A percentile compares a stretch with the other conserved stretches of the same genome.
Conservation (phyloP, 176 grass and related monocot species). For the Eragrostis curvula region DNA sequence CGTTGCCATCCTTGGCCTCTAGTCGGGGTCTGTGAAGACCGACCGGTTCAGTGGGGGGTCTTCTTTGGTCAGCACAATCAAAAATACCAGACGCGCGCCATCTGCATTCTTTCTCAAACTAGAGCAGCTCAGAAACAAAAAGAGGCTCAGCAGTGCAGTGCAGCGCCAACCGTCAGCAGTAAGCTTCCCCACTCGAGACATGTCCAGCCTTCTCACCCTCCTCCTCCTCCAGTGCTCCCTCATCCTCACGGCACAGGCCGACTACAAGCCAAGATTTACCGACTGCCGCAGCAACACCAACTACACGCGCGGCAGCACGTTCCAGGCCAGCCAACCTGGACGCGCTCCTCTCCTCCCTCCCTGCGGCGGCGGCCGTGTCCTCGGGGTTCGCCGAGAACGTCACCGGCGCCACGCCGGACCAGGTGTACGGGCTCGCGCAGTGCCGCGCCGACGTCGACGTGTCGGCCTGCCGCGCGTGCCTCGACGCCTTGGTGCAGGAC, state of each 20-base stretch:
- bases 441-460: constrained; percentile 49
- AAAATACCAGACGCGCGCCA: too few species aligned
- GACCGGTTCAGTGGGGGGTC: too few species aligned
- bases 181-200: background rate
- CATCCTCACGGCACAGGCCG: background rate
- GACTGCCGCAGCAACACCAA: constrained; percentile 36
- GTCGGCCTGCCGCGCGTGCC: constrained; percentile 38
- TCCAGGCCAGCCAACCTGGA: constrained; percentile 62
- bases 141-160: too few species aligned
- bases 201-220: background rate
- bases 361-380: background rate
- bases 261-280: too few species aligned
- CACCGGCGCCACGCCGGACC: constrained; percentile 27
- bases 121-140: too few species aligned
- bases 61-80: too few species aligned
- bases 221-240: background rate
- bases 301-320: constrained; percentile 53
- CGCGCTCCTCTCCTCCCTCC: constrained; percentile 44
- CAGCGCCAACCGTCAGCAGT: too few species aligned
- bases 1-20: too few species aligned
- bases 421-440: constrained; percentile 56
- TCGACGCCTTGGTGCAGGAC: background rate
- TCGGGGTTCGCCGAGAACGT: too few species aligned
- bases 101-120: too few species aligned
- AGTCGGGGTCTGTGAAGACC: too few species aligned